Evolutionary conservation across 2,329 filamentous ascomycete genomes (phyloP).

Genomic region (Diaporthe nobilis): DNA sequence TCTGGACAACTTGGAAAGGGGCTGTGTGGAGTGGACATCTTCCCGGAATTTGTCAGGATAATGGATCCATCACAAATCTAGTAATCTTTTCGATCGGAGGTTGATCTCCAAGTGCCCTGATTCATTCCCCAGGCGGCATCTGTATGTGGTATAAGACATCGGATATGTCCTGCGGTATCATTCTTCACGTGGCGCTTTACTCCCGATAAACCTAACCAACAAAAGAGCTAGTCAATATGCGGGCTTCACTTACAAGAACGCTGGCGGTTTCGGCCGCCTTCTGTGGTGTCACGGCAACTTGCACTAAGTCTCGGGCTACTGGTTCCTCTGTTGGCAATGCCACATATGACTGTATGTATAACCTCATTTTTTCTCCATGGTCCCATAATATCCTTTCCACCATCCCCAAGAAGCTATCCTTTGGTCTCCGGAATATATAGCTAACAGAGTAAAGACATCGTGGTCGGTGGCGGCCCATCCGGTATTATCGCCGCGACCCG

Average conservation of each 20-base stretch:
- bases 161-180: neutral
- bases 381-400: neutral
- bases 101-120: neutral
- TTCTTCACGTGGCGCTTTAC: neutral
- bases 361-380: neutral
- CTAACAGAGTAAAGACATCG: conserved; percentile 3
- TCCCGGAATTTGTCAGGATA: neutral
- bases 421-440: neutral
- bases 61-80: conserved; percentile 27
- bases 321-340: conserved; percentile 13
- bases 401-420: accelerated
- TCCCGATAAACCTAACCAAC: neutral
- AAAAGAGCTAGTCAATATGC: neutral
- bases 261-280: conserved; percentile 6
- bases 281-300: neutral
- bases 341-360: conserved; percentile 15
- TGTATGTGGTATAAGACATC: neutral
- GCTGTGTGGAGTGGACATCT: neutral
- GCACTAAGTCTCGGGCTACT: neutral
- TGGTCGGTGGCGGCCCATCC: conserved; percentile 12
- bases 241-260: conserved; percentile 8
- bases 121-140: neutral
- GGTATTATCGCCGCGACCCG: conserved; percentile 18
- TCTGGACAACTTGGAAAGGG: conserved; percentile 16
- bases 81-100: neutral